Percentiles rank a stretch among this genome's conserved stretches.
These are phyloP conservation scores for Blastocystis sp. DNA, from an alignment of 352 stramenopile genomes.

Conservation along the genomic window DNA sequence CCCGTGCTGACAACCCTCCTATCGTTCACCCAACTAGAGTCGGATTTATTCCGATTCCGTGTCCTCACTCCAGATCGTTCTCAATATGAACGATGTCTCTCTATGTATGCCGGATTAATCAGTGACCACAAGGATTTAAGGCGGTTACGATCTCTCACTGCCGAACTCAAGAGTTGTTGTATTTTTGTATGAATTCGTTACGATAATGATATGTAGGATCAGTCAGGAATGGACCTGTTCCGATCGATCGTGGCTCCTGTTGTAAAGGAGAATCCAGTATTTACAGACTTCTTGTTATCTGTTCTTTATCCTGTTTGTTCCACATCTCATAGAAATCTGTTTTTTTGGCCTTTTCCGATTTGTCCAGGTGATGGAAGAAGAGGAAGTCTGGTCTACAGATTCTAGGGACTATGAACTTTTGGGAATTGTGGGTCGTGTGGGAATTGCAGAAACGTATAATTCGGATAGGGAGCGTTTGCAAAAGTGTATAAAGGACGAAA, in stretches of 20 bases:
- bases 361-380: too few relatives aligned
- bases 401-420: constrained; percentile 36
- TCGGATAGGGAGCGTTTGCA: constrained; percentile 52
- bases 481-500: constrained; percentile 56
- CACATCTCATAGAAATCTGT: not conserved
- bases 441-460: not conserved
- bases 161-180: not conserved
- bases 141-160: not conserved
- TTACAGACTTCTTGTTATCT: not conserved
- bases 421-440: constrained; percentile 27
- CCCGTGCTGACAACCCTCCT: not conserved
- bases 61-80: not conserved
- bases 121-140: constrained; percentile 1
- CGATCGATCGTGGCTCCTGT: constrained; percentile 8
- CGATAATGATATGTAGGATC: not conserved
- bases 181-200: not conserved
- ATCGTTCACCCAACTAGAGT: not conserved
- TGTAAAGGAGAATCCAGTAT: constrained; percentile 37
- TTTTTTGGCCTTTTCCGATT: not conserved
- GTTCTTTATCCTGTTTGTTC: constrained; percentile 4
- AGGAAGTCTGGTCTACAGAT: constrained; percentile 31
- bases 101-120: constrained; percentile 2
- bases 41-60: not conserved
- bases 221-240: not conserved
- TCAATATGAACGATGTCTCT: not conserved